These are phyloP conservation scores for Euphrasia confusa DNA, from an alignment of 257 asterid species.

Conservation along the genomic window DNA sequence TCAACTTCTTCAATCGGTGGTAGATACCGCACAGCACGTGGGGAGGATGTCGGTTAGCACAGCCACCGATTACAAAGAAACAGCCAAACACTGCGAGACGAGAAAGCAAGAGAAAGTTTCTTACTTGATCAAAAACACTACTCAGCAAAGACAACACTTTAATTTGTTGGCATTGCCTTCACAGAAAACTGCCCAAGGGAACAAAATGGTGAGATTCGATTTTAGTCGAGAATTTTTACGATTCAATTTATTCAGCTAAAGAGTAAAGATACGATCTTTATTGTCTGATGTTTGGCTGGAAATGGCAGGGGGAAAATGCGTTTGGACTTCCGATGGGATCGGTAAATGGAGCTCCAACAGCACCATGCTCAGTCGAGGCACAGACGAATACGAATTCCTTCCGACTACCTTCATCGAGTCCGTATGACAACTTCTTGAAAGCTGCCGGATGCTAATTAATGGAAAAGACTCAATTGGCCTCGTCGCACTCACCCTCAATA, in stretches of 20 bases:
- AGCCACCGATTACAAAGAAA: slow-evolving; percentile 65
- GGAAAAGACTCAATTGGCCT: not conserved
- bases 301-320: slow-evolving; percentile 27
- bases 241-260: not conserved
- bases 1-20: slow-evolving; percentile 86
- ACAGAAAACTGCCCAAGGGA: slow-evolving; percentile 31
- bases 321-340: slow-evolving; percentile 29
- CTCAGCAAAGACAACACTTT: slow-evolving; percentile 43
- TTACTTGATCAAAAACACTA: slow-evolving; percentile 41
- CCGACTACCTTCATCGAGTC: slow-evolving; percentile 67
- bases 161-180: slow-evolving; percentile 38
- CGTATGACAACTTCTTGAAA: slow-evolving; percentile 79
- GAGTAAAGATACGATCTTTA: too few relatives aligned
- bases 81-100: slow-evolving; percentile 72
- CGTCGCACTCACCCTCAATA: slow-evolving; percentile 3
- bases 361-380: slow-evolving; percentile 40
- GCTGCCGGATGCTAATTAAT: slow-evolving; percentile 72
- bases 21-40: slow-evolving; percentile 73
- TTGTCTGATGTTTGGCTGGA: too few relatives aligned
- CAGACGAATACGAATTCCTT: slow-evolving; percentile 48
- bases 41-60: slow-evolving; percentile 68
- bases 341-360: slow-evolving; percentile 22
- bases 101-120: slow-evolving; percentile 85
- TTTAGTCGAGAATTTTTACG: not conserved
- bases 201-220: slow-evolving; percentile 19